Evolutionary conservation across 495 filamentous ascomycete genomes (phyloP), one percentile per base, ranked within the genome.

Genomic region (Tuber microsphaerosporum): DNA sequence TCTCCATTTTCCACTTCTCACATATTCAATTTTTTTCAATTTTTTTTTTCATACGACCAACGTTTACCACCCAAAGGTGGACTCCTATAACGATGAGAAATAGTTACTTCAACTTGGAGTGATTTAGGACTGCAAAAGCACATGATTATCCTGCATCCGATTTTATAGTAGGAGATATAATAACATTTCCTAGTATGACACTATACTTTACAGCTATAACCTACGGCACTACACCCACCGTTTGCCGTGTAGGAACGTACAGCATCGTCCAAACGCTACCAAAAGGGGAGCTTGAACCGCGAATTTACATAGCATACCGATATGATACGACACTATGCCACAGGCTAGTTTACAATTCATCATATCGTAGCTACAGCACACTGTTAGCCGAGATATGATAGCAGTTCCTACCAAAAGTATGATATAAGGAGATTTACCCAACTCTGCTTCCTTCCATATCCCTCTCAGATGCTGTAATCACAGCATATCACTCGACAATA

Each of bases 21-120:
- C 20, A 41, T 41, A 20, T 48, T 48, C 46, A 48, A 48, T 51
- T 0, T 9, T 7, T n/a, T n/a, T n/a, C n/a, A n/a, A 9, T 22
- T 8, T 22, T 19, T 9, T 22, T 22, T 22, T 48, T 48, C 20
- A 22, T 22, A 22, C 7, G 6, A 9, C 5, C 0, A 22, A 48
- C 1, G 9, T 9, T 9, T 9, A 20, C 7, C 9, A n/a, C 20
- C 3, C n/a, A n/a, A 2, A 2, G 0, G 0, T 2, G 6, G 20
- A 20, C 48, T 6, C 48, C 8, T 51, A 2, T 51, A 8, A 0
- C 8, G n/a, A 51, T n/a, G 2, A n/a, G 1, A 41, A 7, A 10
- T n/a, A 6, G 2, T 12, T 22, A n/a, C 48, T 51, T n/a, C 22
- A 51, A n/a, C 22, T 12, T 51, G 48, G 2, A 0, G 8, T 10